Conservation (phyloP, 768 basidiomycete species). For the Wakefieldia striispora region DNA sequence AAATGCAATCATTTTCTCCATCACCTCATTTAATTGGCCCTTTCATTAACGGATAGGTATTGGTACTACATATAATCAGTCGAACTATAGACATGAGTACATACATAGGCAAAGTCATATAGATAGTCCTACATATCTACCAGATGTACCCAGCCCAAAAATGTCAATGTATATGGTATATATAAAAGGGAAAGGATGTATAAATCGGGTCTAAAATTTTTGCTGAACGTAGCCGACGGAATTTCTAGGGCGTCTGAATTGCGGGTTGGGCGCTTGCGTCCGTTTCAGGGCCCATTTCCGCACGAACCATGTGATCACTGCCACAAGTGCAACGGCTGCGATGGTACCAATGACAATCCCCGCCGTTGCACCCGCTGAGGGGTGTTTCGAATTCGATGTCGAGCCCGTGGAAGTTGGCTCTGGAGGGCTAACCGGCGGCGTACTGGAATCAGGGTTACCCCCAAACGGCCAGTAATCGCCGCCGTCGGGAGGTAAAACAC, state of each 20-base stretch:
- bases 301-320: slow-evolving; percentile 42
- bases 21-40: too few species aligned
- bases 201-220: background rate
- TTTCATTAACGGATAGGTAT: too few species aligned
- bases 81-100: too few species aligned
- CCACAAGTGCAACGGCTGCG: slow-evolving; percentile 41
- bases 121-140: too few species aligned
- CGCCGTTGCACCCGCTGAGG: slow-evolving; percentile 31
- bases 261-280: slow-evolving; percentile 12
- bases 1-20: too few species aligned
- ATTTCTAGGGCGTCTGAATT: slow-evolving; percentile 14
- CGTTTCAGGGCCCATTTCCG: slow-evolving; percentile 47
- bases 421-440: slow-evolving; percentile 17
- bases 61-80: too few species aligned
- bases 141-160: too few species aligned
- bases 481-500: slow-evolving; percentile 63
- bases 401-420: slow-evolving; percentile 6
- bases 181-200: too few species aligned
- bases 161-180: too few species aligned
- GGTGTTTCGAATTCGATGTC: slow-evolving; percentile 8
- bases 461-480: slow-evolving; percentile 76
- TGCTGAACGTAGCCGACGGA: slow-evolving; percentile 13
- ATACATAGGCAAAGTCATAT: too few species aligned
- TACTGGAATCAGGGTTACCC: slow-evolving; percentile 38
- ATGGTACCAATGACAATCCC: slow-evolving; percentile 42